Base-by-base conservation (phyloP, 2,329 filamentous ascomycete species). In the Westerdykella aurantiaca region DNA sequence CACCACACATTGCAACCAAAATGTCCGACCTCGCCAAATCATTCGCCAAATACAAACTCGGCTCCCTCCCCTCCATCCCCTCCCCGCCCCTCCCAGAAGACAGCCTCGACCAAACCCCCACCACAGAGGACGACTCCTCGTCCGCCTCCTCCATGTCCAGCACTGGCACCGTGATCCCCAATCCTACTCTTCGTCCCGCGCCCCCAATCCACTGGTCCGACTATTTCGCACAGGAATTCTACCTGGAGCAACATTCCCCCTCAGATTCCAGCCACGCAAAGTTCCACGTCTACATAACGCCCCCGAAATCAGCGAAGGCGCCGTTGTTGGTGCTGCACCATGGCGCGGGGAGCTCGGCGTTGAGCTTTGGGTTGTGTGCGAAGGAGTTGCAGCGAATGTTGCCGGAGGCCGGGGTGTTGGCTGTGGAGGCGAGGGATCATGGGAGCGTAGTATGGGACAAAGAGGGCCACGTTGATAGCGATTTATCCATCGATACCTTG, bases 281-380 rank as follows among this genome's bases (percentile, higher is more conserved):
- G 41, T 85, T 90, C 61, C 93, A 98, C 72, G 86, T 81, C 45
- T 97, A 97, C 66, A 75, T 97, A 35, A 95, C 82, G 16, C 88
- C 89, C 1, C 90, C 91, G 1, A 60, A 64, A 1, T 64, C 72
- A 7, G 77, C 77, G 34, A 82, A 77, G 48, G 87, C 85, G 0
- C 89, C 91, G 0, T 74, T 98, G 5, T 90, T 98, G 67, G 85
- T 97, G 47, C 88, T 86, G 69, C 93, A 98, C 63, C 93, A 98
- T 69, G 93, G 93, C 33, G 93, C 88, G 34, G 93, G 93, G 13
- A 95, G 90, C 4, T 95, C 90, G 0, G 94, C 86, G 6, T 78
- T 97, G 46, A 95, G 89, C 2, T 98, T 97, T 69, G 90, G 90
- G 5, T 76, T 88, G 4, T 81, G 95, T 48, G 81, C 84, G 2